These are phyloP conservation scores for Leptographium radiaticola DNA, from an alignment of 2,329 filamentous ascomycete species.

Conservation along the genomic window DNA sequence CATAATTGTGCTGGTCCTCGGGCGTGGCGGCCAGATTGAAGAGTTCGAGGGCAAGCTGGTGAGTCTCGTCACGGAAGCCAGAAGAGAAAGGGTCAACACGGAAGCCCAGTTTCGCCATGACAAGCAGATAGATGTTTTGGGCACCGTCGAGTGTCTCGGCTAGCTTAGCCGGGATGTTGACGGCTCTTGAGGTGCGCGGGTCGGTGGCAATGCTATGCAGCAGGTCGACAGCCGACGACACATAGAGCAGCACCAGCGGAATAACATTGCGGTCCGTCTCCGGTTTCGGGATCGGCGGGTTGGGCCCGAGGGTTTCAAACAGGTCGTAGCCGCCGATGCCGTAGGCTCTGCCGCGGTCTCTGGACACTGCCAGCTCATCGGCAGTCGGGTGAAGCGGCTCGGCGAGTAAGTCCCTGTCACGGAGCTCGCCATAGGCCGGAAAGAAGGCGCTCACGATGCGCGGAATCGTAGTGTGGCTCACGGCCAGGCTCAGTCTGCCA, in stretches of 20 bases:
- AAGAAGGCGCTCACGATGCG: constrained; percentile 41
- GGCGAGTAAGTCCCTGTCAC: constrained; percentile 1
- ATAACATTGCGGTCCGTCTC: neutral
- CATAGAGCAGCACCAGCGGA: constrained; percentile 28
- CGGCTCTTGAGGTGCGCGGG: constrained; percentile 27
- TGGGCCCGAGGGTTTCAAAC: neutral
- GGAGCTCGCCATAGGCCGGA: constrained; percentile 9
- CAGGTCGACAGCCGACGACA: constrained; percentile 33
- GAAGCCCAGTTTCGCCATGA: constrained; percentile 73
- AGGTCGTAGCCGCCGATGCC: constrained; percentile 10
- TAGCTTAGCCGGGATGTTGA: constrained; percentile 60
- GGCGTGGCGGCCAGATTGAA: constrained; percentile 71
- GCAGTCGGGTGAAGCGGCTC: constrained; percentile 5
- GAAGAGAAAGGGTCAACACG: constrained; percentile 54
- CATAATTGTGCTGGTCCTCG: constrained; percentile 39
- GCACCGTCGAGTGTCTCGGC: constrained; percentile 55
- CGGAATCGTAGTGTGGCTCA: constrained; percentile 57
- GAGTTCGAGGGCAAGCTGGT: constrained; percentile 69
- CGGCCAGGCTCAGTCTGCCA: constrained; percentile 51
- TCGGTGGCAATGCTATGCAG: constrained; percentile 40
- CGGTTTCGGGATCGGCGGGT: neutral
- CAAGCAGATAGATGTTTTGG: constrained; percentile 65
- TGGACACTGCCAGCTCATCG: neutral
- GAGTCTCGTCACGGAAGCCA: constrained; percentile 44
- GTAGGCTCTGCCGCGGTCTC: constrained; percentile 3